A percentile compares a stretch with the other conserved stretches of the same genome.
phyloP scores from a whole-genome alignment of 1,284 basidiomycete species.

The Ustilago trichophora region DNA sequence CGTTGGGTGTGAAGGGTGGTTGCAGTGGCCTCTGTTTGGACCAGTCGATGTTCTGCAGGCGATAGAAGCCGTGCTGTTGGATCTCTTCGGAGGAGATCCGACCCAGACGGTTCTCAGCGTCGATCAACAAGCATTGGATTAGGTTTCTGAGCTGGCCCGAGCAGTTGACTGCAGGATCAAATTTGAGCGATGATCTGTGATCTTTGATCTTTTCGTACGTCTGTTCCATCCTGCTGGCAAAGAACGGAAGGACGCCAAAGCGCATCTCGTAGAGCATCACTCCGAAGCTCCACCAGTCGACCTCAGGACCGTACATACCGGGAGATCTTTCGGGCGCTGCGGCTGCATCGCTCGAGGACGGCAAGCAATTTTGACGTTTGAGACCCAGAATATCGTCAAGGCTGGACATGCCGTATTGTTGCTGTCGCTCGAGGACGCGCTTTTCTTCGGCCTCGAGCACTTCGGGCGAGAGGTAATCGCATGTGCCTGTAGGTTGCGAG shows the following conservation, averaged over 20 bases:
- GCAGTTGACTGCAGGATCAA: conserved; percentile 34
- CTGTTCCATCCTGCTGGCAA: conserved; percentile 55
- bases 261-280: conserved; percentile 65
- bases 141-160: conserved; percentile 34
- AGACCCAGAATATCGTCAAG: conserved; percentile 28
- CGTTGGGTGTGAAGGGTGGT: conserved; percentile 58
- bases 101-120: conserved; percentile 46
- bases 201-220: conserved; percentile 62
- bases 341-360: background rate
- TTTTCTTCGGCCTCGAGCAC: conserved; percentile 59
- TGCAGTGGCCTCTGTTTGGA: conserved; percentile 35
- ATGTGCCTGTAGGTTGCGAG: conserved; percentile 60
- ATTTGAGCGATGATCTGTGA: conserved; percentile 43
- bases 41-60: conserved; percentile 51
- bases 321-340: conserved; percentile 16
- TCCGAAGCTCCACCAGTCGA: conserved; percentile 66
- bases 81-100: conserved; percentile 43
- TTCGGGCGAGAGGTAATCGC: conserved; percentile 65
- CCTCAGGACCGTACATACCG: conserved; percentile 62
- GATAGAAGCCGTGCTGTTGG: conserved; percentile 48
- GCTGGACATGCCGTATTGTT: conserved; percentile 18
- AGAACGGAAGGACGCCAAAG: conserved; percentile 61
- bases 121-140: conserved; percentile 43
- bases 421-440: conserved; percentile 45
- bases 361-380: background rate